Evolutionary conservation across 371 early-diverging fungal genomes (phyloP).

Genomic region (Rhizopus stolonifer): DNA sequence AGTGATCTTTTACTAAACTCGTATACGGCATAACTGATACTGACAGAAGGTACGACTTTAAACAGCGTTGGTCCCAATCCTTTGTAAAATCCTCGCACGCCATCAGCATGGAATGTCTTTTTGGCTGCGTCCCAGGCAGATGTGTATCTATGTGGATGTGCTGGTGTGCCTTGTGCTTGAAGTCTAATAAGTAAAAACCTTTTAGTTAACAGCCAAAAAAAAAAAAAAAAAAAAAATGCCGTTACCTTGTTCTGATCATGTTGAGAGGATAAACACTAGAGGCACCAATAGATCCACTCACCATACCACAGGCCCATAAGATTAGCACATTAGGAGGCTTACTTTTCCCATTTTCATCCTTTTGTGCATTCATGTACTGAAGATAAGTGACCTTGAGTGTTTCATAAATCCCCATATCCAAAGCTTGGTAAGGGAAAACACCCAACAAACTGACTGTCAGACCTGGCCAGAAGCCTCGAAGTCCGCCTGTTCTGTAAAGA

Average conservation of each 20-base stretch:
- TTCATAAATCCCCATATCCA: conserved; percentile 76
- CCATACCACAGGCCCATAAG: conserved; percentile 73
- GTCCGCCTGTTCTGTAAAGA: conserved; percentile 62
- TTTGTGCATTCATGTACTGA: conserved; percentile 45
- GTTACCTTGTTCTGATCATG: conserved; percentile 76
- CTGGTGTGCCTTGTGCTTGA: conserved; percentile 84
- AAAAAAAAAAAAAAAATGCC: background rate
- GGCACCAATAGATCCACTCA: conserved; percentile 73
- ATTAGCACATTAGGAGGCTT: conserved; percentile 52
- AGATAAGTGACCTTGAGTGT: conserved; percentile 73
- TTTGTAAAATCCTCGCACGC: conserved; percentile 83
- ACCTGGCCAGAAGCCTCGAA: conserved; percentile 77
- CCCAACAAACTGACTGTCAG: conserved; percentile 64
- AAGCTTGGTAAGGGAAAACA: conserved; percentile 82
- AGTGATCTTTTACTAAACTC: conserved; percentile 60
- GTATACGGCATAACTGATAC: conserved; percentile 66
- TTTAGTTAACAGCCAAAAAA: background rate
- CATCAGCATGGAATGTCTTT: conserved; percentile 73
- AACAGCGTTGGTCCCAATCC: conserved; percentile 80
- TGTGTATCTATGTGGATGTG: conserved; percentile 71
- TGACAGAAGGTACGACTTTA: conserved; percentile 70
- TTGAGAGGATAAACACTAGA: conserved; percentile 78
- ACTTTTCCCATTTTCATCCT: conserved; percentile 30
- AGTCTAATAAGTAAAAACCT: conserved; percentile 44
- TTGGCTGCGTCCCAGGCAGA: conserved; percentile 69